Percentiles rank a stretch among this genome's conserved stretches.
Conservation (phyloP, 495 filamentous ascomycete genomes). For the Aspergillus homomorphus region DNA sequence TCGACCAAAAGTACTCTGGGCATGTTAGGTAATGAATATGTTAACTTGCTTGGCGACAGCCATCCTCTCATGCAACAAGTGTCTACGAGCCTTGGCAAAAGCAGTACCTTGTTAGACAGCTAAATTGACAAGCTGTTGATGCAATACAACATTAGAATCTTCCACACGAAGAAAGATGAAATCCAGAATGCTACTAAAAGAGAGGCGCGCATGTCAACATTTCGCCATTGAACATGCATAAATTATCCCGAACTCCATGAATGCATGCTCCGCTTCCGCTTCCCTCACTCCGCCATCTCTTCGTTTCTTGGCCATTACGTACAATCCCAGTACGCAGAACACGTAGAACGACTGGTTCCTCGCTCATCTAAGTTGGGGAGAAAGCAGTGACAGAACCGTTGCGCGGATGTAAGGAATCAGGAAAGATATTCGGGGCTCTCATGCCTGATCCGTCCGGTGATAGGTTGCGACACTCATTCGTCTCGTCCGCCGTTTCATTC, state of each 20-base stretch:
- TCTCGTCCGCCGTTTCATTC: neutral
- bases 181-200: neutral
- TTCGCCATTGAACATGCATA: neutral
- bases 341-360: neutral
- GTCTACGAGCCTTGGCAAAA: too few relatives aligned
- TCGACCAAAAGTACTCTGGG: too few relatives aligned
- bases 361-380: neutral
- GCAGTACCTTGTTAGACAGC: too few relatives aligned
- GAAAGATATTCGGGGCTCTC: neutral
- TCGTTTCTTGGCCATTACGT: too few relatives aligned
- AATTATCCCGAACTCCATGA: neutral
- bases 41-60: too few relatives aligned
- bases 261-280: neutral
- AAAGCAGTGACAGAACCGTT: neutral
- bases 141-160: too few relatives aligned
- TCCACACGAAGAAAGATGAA: neutral
- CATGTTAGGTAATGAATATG: too few relatives aligned
- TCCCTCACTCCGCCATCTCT: too few relatives aligned
- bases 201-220: neutral
- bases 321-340: neutral
- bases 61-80: too few relatives aligned
- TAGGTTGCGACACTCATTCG: neutral
- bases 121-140: too few relatives aligned
- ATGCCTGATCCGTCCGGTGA: neutral
- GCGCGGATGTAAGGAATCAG: neutral